Percentiles rank a stretch among this genome's conserved stretches.
Conservation (phyloP, 2,329 filamentous ascomycete species). For the Pseudogymnoascus sp. region DNA sequence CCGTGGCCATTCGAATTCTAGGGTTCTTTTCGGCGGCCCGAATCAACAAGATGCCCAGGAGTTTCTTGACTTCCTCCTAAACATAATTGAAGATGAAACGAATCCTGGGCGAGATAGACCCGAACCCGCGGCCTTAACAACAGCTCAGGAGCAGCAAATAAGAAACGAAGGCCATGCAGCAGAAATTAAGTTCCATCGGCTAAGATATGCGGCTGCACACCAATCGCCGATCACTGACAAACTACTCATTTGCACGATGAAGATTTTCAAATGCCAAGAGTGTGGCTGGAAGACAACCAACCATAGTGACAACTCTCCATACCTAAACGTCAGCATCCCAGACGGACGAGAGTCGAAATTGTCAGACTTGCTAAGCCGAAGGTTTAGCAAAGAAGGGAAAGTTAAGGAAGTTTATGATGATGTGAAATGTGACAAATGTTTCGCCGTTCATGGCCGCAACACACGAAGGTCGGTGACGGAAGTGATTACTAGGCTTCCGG, state of each 20-base stretch:
- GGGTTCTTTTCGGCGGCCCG: slow-evolving; percentile 58
- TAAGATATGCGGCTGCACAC: not conserved
- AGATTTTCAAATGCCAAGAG: slow-evolving; percentile 3
- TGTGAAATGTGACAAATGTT: slow-evolving; percentile 32
- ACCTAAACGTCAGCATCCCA: slow-evolving; percentile 27
- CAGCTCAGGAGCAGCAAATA: slow-evolving; percentile 9
- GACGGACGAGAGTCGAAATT: not conserved
- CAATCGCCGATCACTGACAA: not conserved
- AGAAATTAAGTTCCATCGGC: slow-evolving; percentile 8
- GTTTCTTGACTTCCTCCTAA: slow-evolving; percentile 74
- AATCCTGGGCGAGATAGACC: slow-evolving; percentile 56
- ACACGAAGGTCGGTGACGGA: slow-evolving; percentile 17
- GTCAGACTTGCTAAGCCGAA: not conserved
- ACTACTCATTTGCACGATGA: not conserved
- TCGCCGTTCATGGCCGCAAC: slow-evolving; percentile 4
- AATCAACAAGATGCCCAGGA: slow-evolving; percentile 88
- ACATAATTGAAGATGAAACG: slow-evolving; percentile 77
- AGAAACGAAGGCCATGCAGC: slow-evolving; percentile 5
- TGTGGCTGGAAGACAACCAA: slow-evolving; percentile 57
- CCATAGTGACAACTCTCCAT: slow-evolving; percentile 49
- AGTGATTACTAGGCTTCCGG: slow-evolving; percentile 9
- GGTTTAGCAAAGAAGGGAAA: not conserved
- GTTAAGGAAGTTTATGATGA: slow-evolving; percentile 15
- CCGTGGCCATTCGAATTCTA: slow-evolving; percentile 31
- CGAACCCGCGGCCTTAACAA: slow-evolving; percentile 47